Evolutionary conservation across 441 rosid species (phyloP), one percentile per base, ranked within the genome.

Genomic region (Erysimum pusillum): DNA sequence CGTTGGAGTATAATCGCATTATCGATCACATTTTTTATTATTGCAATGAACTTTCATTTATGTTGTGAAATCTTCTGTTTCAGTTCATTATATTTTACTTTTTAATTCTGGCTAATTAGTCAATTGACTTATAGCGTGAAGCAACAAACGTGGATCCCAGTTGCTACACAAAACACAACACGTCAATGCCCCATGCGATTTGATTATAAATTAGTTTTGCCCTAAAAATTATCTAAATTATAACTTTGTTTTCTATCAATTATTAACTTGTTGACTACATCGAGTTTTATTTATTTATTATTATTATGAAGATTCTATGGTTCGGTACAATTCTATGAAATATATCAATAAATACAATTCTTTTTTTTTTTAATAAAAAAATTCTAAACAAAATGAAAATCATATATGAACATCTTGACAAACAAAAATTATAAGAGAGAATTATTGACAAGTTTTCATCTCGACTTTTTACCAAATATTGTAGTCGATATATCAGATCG

Each of bases 1-100:
- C 66, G 77, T 66, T 66, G 69, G 77, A 77, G 69, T 77, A 65
- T 54, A 66, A 58, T 77, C 76, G 68, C 76, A 71, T 71, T 77
- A 77, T 71, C 76, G 58, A 3, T 77, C 49, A 4, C 76, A 49
- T 18, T 74, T 22, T 74, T 38, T 14, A 10, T 36, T 8, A 22
- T 9, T 42, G 28, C 42, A 15, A 25, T 63, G 60, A 39, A 51
- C 42, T 61, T 46, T 25, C 28, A 25, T 25, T 25, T 25, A 25
- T 25, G 28, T 25, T 25, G 2, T 25, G 3, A 25, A 25, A 25
- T 25, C 28, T 25, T 25, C 28, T 25, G 28, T 25, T 25, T 25
- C 28, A 25, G 28, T n/a, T n/a, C n/a, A n/a, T n/a, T n/a, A n/a
- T n/a, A n/a, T n/a, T n/a, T n/a, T n/a, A n/a, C n/a, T n/a, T n/a